phyloP scores from a whole-genome alignment of 2,329 filamentous ascomycete species.

The Bipolaris gigantea region DNA sequence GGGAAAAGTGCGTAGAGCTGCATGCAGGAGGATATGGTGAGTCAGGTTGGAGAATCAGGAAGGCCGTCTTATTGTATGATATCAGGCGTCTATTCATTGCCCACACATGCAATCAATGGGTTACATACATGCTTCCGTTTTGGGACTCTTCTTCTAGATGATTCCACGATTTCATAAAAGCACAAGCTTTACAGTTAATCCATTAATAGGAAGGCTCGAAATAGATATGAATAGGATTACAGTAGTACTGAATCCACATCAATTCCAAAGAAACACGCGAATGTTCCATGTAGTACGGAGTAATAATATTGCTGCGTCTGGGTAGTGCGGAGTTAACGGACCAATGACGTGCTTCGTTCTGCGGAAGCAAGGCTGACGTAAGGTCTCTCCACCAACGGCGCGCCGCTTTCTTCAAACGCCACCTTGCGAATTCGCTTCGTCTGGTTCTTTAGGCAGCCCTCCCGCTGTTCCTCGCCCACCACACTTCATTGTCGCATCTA shows the following conservation, averaged over 20 bases:
- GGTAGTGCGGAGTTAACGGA: neutral
- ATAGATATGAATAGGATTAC: neutral
- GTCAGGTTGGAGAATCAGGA: neutral
- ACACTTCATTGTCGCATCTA: conserved; percentile 17
- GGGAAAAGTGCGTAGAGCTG: conserved; percentile 1
- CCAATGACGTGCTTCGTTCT: conserved; percentile 11
- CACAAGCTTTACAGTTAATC: neutral
- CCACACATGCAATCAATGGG: neutral
- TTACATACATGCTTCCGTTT: neutral
- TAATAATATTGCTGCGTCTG: neutral
- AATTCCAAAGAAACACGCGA: neutral
- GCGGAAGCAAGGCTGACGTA: conserved; percentile 14
- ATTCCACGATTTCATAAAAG: neutral
- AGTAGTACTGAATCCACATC: neutral
- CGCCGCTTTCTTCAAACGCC: conserved; percentile 20
- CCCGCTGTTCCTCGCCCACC: conserved; percentile 36
- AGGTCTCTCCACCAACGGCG: conserved; percentile 14
- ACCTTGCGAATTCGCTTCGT: conserved; percentile 21
- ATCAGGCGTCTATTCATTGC: neutral
- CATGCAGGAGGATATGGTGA: neutral
- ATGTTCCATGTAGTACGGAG: neutral
- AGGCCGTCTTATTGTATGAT: neutral
- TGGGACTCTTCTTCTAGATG: neutral
- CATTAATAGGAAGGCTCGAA: neutral
- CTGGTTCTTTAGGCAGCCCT: conserved; percentile 38